Evolutionary conservation across 768 basidiomycete species (phyloP).

Genomic region (Termitomyces sp.): DNA sequence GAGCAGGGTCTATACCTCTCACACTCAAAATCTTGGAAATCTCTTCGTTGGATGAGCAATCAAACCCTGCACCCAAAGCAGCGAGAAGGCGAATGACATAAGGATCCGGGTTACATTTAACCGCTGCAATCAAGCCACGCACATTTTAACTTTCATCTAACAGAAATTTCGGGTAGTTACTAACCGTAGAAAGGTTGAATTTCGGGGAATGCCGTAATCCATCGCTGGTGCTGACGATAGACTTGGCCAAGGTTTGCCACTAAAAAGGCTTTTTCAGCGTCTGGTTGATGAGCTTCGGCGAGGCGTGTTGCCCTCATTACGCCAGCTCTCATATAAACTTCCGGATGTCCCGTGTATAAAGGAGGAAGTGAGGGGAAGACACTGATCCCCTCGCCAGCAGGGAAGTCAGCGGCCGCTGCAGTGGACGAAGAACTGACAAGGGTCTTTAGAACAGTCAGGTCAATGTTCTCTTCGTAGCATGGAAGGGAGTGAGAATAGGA

Average conservation of each 20-base stretch:
- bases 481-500: conserved; percentile 15
- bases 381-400: conserved; percentile 24
- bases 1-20: conserved; percentile 67
- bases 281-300: conserved; percentile 49
- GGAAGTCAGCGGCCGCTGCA: conserved; percentile 26
- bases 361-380: conserved; percentile 63
- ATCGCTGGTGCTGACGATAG: conserved; percentile 78
- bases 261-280: conserved; percentile 93
- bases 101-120: conserved; percentile 98
- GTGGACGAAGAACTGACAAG: conserved; percentile 41
- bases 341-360: conserved; percentile 64
- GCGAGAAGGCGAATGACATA: conserved; percentile 89
- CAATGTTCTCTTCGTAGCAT: conserved; percentile 25
- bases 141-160: conserved; percentile 1
- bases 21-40: conserved; percentile 74
- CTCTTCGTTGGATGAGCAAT: conserved; percentile 94
- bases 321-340: conserved; percentile 68
- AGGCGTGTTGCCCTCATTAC: conserved; percentile 58
- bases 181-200: conserved; percentile 93
- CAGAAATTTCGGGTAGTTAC: conserved; percentile 19
- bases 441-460: conserved; percentile 46
- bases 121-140: conserved; percentile 44
- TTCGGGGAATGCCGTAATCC: conserved; percentile 70
- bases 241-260: conserved; percentile 90
- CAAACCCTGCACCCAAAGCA: conserved; percentile 88